A percentile compares a stretch with the other conserved stretches of the same genome.
These are phyloP conservation scores for Crataegus laevigata DNA, from an alignment of 306 rosid species.

Conservation along the genomic window DNA sequence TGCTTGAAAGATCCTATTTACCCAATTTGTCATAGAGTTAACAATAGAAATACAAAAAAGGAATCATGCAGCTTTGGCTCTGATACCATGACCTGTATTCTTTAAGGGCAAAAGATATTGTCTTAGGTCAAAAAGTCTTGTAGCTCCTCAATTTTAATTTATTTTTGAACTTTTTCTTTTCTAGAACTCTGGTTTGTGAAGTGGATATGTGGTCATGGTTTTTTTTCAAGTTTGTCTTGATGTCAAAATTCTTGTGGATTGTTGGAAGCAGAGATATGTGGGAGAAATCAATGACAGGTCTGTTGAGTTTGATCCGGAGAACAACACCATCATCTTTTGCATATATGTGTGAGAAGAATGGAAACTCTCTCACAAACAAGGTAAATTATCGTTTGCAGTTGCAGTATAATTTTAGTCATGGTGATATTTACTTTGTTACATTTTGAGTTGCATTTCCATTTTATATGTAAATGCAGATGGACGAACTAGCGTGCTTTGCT, in stretches of 20 bases:
- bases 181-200: not conserved
- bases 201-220: not conserved
- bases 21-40: not conserved
- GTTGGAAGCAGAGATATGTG: slow-evolving; percentile 87
- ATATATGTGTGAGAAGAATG: slow-evolving; percentile 92
- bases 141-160: not conserved
- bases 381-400: slow-evolving; percentile 31
- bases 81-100: not conserved
- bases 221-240: slow-evolving; percentile 4
- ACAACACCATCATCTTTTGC: slow-evolving; percentile 90
- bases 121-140: not conserved
- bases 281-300: slow-evolving; percentile 96
- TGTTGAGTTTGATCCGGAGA: slow-evolving; percentile 61
- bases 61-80: not conserved
- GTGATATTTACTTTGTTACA: slow-evolving; percentile 9
- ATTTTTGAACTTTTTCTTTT: not conserved
- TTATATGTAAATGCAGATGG: slow-evolving; percentile 67
- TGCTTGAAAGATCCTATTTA: not conserved
- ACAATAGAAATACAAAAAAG: not conserved
- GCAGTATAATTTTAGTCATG: not conserved
- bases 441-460: slow-evolving; percentile 9
- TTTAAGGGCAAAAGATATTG: not conserved
- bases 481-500: slow-evolving; percentile 97
- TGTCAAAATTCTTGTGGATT: slow-evolving; percentile 13
- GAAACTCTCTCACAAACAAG: slow-evolving; percentile 69